Evolutionary conservation across 495 filamentous ascomycete genomes (phyloP), one percentile per base, ranked within the genome.

Genomic region (Penicillium malachiteum): DNA sequence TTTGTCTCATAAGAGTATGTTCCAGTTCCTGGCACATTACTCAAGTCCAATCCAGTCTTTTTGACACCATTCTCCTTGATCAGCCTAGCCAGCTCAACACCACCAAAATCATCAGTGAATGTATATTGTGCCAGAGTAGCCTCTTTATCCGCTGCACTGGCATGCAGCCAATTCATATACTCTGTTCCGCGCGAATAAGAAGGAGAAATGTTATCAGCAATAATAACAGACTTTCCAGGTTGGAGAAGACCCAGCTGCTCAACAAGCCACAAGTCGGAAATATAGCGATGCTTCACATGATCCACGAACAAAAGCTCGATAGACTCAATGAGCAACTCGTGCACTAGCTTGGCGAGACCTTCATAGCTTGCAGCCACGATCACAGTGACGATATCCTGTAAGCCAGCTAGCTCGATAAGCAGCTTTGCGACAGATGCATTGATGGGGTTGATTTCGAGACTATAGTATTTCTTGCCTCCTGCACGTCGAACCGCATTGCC

Each of bases 231-330:
- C 13, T 14, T 54, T 3, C 83, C 84, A 1, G 65, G 60, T 0
- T 67, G 69, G n/a, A 90, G 63, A 18, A 89, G 56, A 8, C 73
- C 77, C 16, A 89, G 68, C 17, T 80, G 74, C 70, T 89, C 87
- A 48, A 82, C 82, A 1, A 86, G 66, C 76, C 87, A 87, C 55
- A 89, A 67, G 56, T 90, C 87, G 3, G 77, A 66, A 0, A 71
- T 76, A 55, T 89, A 89, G 0, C 77, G 71, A 0, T 81, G 80
- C 55, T 89, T 86, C 67, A 79, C 79, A 54, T 89, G 87, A 55
- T 89, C 87, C 13, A 90, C 60, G 59, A 89, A 88, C 52, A 86
- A 69, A 38, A 89, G 66, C 47, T 85, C 84, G 17, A 88, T 76
- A 14, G n/a, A 9, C 10, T 88, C 56, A 11, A 48, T 34, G n/a